Conservation (phyloP, 768 basidiomycete genomes). For the Lentinula sp. region DNA sequence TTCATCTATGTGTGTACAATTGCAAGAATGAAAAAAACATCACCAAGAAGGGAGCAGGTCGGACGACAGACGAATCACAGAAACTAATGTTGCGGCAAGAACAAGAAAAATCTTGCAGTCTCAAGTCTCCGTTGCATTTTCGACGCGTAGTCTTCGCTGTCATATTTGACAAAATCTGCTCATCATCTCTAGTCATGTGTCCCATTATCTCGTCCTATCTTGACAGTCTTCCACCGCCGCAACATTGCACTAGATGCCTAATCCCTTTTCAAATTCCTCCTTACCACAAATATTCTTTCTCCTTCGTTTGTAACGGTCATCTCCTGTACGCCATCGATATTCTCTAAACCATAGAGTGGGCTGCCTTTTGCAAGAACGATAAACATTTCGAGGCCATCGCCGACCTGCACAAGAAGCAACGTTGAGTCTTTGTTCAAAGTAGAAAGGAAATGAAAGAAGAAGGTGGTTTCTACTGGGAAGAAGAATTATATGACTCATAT, state of each 20-base stretch:
- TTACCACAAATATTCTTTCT: conserved; percentile 72
- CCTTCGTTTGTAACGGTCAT: conserved; percentile 54
- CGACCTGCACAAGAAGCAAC: conserved; percentile 50
- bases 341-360: conserved; percentile 51
- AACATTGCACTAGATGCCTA: conserved; percentile 18
- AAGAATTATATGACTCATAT: too few species aligned
- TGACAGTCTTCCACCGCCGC: too few species aligned
- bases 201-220: not conserved
- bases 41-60: too few species aligned
- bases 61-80: too few species aligned
- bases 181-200: not conserved
- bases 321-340: conserved; percentile 54
- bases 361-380: conserved; percentile 73
- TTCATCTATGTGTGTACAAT: too few species aligned
- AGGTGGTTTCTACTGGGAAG: conserved; percentile 8
- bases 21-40: too few species aligned
- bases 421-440: not conserved
- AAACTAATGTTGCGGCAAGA: too few species aligned
- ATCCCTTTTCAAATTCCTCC: conserved; percentile 81
- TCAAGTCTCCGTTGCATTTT: too few species aligned
- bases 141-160: too few species aligned
- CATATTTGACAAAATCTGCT: not conserved
- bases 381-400: conserved; percentile 92
- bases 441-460: conserved; percentile 9
- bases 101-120: too few species aligned